Evolutionary conservation across 176 grass and related monocot genomes (phyloP).

Genomic region (Oryza nivara): DNA sequence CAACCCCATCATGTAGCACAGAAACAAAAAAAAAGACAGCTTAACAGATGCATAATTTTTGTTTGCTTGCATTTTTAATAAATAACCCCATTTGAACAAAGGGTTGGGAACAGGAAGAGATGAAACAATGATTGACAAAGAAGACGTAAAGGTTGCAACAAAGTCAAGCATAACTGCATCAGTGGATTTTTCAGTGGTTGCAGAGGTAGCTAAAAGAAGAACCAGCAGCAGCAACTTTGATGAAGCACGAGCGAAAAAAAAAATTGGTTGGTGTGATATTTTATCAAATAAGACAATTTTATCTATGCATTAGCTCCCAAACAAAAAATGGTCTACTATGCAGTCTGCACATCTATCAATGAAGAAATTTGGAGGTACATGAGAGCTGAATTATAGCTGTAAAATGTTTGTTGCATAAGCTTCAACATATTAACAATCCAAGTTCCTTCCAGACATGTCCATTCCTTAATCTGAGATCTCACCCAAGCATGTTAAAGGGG

Average conservation of each 20-base stretch:
- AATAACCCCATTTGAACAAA: slow-evolving; percentile 43
- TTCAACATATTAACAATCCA: slow-evolving; percentile 16
- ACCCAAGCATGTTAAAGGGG: neutral
- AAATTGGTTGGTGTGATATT: slow-evolving; percentile 16
- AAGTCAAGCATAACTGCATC: slow-evolving; percentile 51
- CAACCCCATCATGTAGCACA: slow-evolving; percentile 22
- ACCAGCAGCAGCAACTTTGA: slow-evolving; percentile 1
- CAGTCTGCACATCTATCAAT: slow-evolving; percentile 16
- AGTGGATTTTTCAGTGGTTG: slow-evolving; percentile 47
- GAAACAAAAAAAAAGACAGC: slow-evolving; percentile 40
- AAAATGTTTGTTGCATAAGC: slow-evolving; percentile 26
- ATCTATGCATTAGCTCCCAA: neutral
- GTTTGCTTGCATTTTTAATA: slow-evolving; percentile 24
- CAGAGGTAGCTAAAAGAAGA: slow-evolving; percentile 33
- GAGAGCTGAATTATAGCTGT: slow-evolving; percentile 12
- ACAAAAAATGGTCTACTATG: slow-evolving; percentile 8
- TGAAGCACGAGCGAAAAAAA: slow-evolving; percentile 5
- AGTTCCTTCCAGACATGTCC: neutral
- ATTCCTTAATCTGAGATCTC: neutral
- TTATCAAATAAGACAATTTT: slow-evolving; percentile 25
- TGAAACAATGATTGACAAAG: slow-evolving; percentile 25
- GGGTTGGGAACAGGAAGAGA: slow-evolving; percentile 13
- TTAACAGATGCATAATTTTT: slow-evolving; percentile 31
- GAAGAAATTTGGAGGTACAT: slow-evolving; percentile 18
- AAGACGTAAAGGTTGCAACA: slow-evolving; percentile 4